Evolutionary conservation across 257 asterid species (phyloP), one percentile per base, ranked within the genome.

Genomic region (Cordia subcordata): DNA sequence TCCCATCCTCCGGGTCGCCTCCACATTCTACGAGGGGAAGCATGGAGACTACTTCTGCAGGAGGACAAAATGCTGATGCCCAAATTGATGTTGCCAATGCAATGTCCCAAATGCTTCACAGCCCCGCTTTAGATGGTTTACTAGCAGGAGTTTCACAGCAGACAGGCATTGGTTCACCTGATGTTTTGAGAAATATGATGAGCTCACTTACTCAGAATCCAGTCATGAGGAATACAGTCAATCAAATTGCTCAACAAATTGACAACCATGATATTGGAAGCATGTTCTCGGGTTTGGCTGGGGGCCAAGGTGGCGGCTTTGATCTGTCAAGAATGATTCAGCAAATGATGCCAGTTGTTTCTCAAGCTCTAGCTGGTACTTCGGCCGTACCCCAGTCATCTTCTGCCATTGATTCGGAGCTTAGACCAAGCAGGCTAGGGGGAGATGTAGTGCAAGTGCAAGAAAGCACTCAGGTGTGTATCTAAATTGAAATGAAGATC

Each of bases 341-440:
- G 60, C 97, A 93, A 69, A 89, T 89, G 97, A 85, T 93, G 96
- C 99, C 99, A 27, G 76, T 93, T 63, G 97, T 93, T 54, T 82
- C 96, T 44, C 90, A 84, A 70, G 96, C 96, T 19, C 78, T 93
- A 42, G 87, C 97, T 44, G 92, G 95, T 19, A 47, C 60, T 37
- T 71, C 96, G 8, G 50, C 94, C 46, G 35, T 55, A 49, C 57
- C 87, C 76, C 81, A 66, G 33, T 55, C 61, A 53, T 42, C 35
- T 20, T 72, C 76, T 59, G 50, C 77, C 21, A 22, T 46, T 33
- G 87, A 67, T 64, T 70, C 69, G 11, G 64, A 42, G 60, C 58
- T 21, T 19, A 39, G 63, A 3, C 79, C 46, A 49, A 63, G 77
- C 61, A 61, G 77, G 56, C 49, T 74, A 3, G 67, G 69, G 62